Conservation (phyloP, 73 alveolate genomes). For the Effrenium voratum region DNA sequence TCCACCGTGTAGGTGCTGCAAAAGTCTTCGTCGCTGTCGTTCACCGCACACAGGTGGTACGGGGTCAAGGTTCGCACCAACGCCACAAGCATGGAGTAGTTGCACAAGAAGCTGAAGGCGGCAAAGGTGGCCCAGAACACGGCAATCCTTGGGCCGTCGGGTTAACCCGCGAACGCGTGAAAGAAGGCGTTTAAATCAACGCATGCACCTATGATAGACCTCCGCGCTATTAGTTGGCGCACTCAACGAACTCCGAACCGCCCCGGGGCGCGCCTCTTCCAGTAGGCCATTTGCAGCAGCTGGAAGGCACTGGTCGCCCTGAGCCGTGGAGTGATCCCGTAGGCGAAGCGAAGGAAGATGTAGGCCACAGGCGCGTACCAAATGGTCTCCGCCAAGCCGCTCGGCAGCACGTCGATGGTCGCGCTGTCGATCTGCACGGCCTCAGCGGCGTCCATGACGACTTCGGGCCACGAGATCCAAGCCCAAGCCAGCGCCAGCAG, state of each 20-base stretch:
- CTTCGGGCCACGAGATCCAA: conserved; percentile 70
- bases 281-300: conserved; percentile 82
- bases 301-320: conserved; percentile 76
- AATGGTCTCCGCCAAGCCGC: conserved; percentile 22
- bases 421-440: neutral
- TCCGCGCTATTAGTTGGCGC: neutral
- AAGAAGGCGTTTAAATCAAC: too few species aligned
- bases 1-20: conserved; percentile 72
- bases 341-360: conserved; percentile 44
- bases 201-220: neutral
- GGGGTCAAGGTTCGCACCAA: conserved; percentile 75
- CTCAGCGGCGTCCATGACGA: conserved; percentile 7
- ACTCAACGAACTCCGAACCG: too few species aligned
- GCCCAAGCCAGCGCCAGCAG: conserved; percentile 71
- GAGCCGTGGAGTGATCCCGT: conserved; percentile 83
- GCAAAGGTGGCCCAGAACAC: conserved; percentile 72
- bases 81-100: conserved; percentile 85
- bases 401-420: conserved; percentile 48
- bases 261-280: too few species aligned
- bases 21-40: conserved; percentile 69
- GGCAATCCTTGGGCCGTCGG: conserved; percentile 44
- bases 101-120: conserved; percentile 67
- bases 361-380: conserved; percentile 78
- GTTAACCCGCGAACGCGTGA: neutral
- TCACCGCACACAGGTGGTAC: conserved; percentile 51